Evolutionary conservation across 352 stramenopile species (phyloP).

Genomic region (Globisporangium heterothallicum): DNA sequence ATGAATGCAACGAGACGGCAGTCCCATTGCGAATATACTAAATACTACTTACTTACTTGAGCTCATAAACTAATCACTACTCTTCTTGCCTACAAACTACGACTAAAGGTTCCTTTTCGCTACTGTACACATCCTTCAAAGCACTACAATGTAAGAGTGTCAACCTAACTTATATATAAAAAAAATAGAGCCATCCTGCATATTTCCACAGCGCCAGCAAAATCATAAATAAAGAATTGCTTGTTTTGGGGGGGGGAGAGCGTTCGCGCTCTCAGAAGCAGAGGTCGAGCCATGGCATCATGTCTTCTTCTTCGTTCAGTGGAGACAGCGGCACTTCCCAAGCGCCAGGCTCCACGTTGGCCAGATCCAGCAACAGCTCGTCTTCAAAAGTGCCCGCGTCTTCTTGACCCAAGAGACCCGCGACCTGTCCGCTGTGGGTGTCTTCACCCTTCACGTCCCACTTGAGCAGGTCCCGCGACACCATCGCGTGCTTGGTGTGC

Average conservation of each 20-base stretch:
- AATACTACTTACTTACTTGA: constrained; percentile 6
- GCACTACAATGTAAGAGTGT: background rate
- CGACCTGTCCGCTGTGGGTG: constrained; percentile 16
- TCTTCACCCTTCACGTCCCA: constrained; percentile 32
- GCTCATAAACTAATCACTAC: constrained; percentile 1
- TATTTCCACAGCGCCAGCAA: background rate
- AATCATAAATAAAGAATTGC: constrained; percentile 52
- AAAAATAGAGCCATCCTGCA: background rate
- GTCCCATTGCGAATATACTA: background rate
- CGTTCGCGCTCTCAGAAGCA: constrained; percentile 49
- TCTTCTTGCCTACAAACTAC: background rate
- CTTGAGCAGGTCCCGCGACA: constrained; percentile 70
- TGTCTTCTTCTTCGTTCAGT: constrained; percentile 77
- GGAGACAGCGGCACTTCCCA: constrained; percentile 81
- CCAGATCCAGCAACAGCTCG: constrained; percentile 64
- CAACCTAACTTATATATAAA: constrained; percentile 1
- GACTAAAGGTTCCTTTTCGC: constrained; percentile 9
- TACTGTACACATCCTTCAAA: constrained; percentile 19
- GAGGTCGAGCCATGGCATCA: constrained; percentile 81
- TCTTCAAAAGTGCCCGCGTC: constrained; percentile 48
- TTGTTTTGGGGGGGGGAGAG: no score
- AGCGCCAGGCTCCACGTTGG: constrained; percentile 63
- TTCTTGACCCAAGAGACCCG: constrained; percentile 22
- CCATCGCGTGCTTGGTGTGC: constrained; percentile 47
- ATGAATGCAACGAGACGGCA: no score